Conservation (phyloP, 192 early-diverging fungal species). For the Gaertneriomyces semiglobifer region DNA sequence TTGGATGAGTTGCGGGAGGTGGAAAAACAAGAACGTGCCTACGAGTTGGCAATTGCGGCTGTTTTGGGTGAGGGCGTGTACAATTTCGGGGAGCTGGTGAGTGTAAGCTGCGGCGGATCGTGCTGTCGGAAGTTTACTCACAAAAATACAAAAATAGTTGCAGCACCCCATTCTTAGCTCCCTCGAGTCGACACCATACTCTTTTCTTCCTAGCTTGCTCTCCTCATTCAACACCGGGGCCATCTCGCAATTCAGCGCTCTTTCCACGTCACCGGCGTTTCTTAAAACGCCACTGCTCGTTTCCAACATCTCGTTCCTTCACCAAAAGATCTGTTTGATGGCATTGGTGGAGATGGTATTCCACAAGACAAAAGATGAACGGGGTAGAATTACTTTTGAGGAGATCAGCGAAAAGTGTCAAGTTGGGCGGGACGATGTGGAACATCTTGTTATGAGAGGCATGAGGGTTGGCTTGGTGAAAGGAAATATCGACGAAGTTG, state of each 20-base stretch:
- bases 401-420: slow-evolving; percentile 80
- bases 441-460: slow-evolving; percentile 98
- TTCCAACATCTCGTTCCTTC: slow-evolving; percentile 68
- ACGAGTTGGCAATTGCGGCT: slow-evolving; percentile 86
- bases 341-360: slow-evolving; percentile 94
- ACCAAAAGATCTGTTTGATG: slow-evolving; percentile 97
- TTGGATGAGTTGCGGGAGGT: slow-evolving; percentile 70
- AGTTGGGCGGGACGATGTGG: slow-evolving; percentile 78
- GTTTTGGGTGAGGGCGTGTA: slow-evolving; percentile 94
- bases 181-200: slow-evolving; percentile 69
- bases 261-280: no score
- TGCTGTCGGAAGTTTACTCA: not conserved
- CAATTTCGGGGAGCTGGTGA: slow-evolving; percentile 97
- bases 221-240: slow-evolving; percentile 87
- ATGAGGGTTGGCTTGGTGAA: slow-evolving; percentile 86
- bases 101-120: not conserved
- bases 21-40: slow-evolving; percentile 86
- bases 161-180: slow-evolving; percentile 85
- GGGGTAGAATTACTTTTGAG: slow-evolving; percentile 73
- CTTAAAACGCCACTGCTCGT: slow-evolving; percentile 59
- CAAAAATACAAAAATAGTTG: slow-evolving; percentile 46
- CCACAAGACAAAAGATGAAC: slow-evolving; percentile 69
- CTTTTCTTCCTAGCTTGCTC: slow-evolving; percentile 84
- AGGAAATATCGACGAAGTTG: slow-evolving; percentile 95
- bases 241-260: slow-evolving; percentile 22